phyloP scores from a whole-genome alignment of 495 filamentous ascomycete species.

The Paragyromitra xinjiangensis region DNA sequence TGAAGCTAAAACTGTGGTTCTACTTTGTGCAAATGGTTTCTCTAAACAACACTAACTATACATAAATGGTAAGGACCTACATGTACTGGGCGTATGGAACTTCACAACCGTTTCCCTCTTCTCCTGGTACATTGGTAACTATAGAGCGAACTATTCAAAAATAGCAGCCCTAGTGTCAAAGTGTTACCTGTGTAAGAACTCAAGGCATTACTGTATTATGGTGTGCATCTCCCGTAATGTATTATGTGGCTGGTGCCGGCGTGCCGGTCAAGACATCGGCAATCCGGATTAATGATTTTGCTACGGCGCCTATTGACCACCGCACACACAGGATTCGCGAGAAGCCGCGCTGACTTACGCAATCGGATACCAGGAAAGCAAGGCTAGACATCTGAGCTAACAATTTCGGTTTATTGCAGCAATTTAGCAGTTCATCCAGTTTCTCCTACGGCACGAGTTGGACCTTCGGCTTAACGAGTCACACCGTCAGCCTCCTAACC shows the following conservation, averaged over 20 bases:
- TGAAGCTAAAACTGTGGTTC: not conserved
- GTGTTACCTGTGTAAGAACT: not conserved
- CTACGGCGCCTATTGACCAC: not conserved
- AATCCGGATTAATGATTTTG: slow-evolving; percentile 21
- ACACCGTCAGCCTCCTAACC: not conserved
- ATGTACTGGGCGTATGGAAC: not conserved
- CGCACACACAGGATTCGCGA: not conserved
- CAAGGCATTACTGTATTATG: not conserved
- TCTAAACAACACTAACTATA: slow-evolving; percentile 13
- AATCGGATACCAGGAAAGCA: not conserved
- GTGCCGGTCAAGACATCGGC: slow-evolving; percentile 10
- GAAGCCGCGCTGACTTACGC: slow-evolving; percentile 4
- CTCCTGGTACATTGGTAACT: not conserved
- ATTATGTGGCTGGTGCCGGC: not conserved
- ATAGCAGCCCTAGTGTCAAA: not conserved
- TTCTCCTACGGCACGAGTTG: slow-evolving; percentile 9
- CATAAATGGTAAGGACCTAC: slow-evolving; percentile 13
- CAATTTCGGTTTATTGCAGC: slow-evolving; percentile 14
- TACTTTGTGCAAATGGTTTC: not conserved
- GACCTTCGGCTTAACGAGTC: not conserved
- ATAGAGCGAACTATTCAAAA: not conserved
- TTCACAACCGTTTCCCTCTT: not conserved
- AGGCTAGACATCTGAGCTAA: slow-evolving; percentile 1
- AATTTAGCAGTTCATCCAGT: slow-evolving; percentile 9
- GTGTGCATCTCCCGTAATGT: slow-evolving; percentile 3